Evolutionary conservation across 805 yeast species (phyloP), one percentile per base, ranked within the genome.

Genomic region (Maudiozyma bulderi): DNA sequence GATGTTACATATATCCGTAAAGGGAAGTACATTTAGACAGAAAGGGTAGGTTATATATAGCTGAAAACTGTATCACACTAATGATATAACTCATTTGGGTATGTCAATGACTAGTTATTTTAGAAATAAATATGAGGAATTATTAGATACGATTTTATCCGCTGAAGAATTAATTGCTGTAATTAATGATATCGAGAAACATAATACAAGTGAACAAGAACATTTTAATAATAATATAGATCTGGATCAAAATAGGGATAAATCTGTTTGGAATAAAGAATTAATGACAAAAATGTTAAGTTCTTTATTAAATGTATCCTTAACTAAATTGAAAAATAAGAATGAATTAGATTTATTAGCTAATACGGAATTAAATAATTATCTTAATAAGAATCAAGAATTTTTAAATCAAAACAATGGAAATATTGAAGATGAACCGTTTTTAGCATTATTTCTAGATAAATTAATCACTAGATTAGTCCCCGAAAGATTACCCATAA

Each of bases 371-470:
- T 35, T 35, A 35, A 14, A 35, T n/a, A 11, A 35, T 9, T 35
- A 35, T 35, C 13, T 35, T 13, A 15, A 35, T 13, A 35, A 35
- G 20, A 35, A 32, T 8, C 38, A n/a, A 35, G 9, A 9, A 13
- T 20, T 20, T 20, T 20, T 20, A 20, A 20, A 20, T 20, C 26
- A 20, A 20, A 20, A 20, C 26, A 20, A 34, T 4, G n/a, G 5
- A 34, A 34, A 34, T 14, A 35, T 32, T 28, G 50, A 58, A 8
- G 55, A 56, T n/a, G 68, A 66, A 15, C 85, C 80, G 57, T 82
- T 82, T 57, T 67, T 78, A 49, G 89, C 82, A 58, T 66, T 72
- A 32, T 66, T 82, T 45, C 65, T 82, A 49, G 84, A 79, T 53
- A 73, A 72, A 54, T 56, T 82, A 45, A 58, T 82, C 11, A 64